These are phyloP conservation scores for Moelleriella libera DNA, from an alignment of 2,329 filamentous ascomycete species.

Conservation along the genomic window DNA sequence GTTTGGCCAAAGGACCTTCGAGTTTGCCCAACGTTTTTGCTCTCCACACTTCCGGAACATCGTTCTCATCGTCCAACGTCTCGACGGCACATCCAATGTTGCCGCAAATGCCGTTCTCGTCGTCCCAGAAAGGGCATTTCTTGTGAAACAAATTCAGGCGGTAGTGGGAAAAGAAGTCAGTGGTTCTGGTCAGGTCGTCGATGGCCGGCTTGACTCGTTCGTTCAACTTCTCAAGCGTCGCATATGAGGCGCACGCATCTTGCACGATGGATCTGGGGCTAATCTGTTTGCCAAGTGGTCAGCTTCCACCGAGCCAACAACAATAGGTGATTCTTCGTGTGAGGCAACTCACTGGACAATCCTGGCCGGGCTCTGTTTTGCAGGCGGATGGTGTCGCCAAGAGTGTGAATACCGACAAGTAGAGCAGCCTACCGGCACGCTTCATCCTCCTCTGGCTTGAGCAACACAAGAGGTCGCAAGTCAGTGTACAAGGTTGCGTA, in stretches of 20 bases:
- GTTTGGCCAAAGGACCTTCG: slow-evolving; percentile 78
- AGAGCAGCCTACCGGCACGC: slow-evolving; percentile 39
- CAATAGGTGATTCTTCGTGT: not conserved
- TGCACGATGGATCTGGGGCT: slow-evolving; percentile 80
- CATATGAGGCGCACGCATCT: slow-evolving; percentile 89
- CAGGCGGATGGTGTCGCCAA: slow-evolving; percentile 35
- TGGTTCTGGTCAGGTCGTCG: slow-evolving; percentile 67
- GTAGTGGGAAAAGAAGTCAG: slow-evolving; percentile 98
- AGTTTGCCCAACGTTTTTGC: slow-evolving; percentile 85
- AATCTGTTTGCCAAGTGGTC: slow-evolving; percentile 41
- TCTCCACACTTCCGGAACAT: slow-evolving; percentile 84
- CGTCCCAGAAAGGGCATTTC: slow-evolving; percentile 90
- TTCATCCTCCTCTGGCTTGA: slow-evolving; percentile 24
- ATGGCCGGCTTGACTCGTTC: slow-evolving; percentile 60
- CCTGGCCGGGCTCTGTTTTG: slow-evolving; percentile 24
- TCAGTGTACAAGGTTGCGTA: not conserved
- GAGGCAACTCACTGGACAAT: slow-evolving; percentile 34
- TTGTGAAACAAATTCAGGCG: slow-evolving; percentile 90
- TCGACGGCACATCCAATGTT: slow-evolving; percentile 95
- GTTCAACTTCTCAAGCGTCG: slow-evolving; percentile 78
- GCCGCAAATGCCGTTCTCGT: slow-evolving; percentile 85
- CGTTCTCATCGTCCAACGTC: slow-evolving; percentile 87
- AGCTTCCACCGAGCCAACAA: no score
- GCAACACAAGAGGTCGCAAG: not conserved
- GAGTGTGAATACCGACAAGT: slow-evolving; percentile 40